phyloP scores from a whole-genome alignment of 176 grass and related monocot species.

The Panicum miliaceum region DNA sequence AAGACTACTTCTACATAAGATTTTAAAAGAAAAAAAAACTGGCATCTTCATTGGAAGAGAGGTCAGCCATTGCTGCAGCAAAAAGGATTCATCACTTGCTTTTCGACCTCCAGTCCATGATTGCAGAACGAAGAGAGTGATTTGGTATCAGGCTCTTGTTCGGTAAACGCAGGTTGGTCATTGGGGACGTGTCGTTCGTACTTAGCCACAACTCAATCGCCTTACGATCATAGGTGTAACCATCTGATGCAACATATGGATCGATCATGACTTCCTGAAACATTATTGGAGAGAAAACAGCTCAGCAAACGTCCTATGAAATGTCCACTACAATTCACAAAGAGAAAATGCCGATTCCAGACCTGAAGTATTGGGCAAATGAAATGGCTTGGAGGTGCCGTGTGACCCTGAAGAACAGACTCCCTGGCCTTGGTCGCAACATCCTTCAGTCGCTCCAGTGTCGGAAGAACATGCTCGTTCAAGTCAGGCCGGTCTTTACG shows the following conservation, averaged over 20 bases:
- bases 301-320: not conserved
- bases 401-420: not conserved
- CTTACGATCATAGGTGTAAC: conserved; percentile 81
- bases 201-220: conserved; percentile 81
- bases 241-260: conserved; percentile 76
- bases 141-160: conserved; percentile 71
- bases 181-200: conserved; percentile 69
- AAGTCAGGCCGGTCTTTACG: conserved; percentile 68
- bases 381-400: conserved; percentile 65
- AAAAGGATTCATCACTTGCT: conserved; percentile 13
- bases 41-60: not conserved
- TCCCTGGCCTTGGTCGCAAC: conserved; percentile 44
- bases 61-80: not conserved
- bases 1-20: not conserved
- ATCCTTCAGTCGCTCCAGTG: conserved; percentile 62
- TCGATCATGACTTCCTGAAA: conserved; percentile 73
- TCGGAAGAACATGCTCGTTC: conserved; percentile 54
- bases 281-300: not conserved
- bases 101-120: conserved; percentile 73
- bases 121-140: conserved; percentile 83
- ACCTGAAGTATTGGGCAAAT: conserved; percentile 92
- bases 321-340: not conserved
- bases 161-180: conserved; percentile 74
- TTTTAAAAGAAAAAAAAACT: not conserved
- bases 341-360: not conserved